These are phyloP conservation scores for Coprinopsis sp. DNA, from an alignment of 768 basidiomycete species.

Conservation along the genomic window DNA sequence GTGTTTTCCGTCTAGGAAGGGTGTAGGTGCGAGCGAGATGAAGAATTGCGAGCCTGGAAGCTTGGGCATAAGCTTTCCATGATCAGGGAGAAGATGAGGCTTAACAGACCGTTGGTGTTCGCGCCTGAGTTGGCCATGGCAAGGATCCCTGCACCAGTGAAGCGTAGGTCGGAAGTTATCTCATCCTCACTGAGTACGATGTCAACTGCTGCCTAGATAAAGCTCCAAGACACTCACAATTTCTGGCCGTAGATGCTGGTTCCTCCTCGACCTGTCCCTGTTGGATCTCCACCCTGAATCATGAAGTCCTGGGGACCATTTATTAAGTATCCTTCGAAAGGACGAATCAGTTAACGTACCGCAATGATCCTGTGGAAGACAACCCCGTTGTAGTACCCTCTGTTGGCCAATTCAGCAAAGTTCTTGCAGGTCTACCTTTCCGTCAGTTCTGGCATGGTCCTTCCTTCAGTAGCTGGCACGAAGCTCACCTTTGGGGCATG, in stretches of 20 bases:
- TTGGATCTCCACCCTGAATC: conserved; percentile 95
- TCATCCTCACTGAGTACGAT: conserved; percentile 69
- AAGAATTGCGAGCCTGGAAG: conserved; percentile 90
- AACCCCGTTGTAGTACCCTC: conserved; percentile 89
- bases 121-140: conserved; percentile 98
- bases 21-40: conserved; percentile 78
- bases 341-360: conserved; percentile 36
- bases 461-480: conserved; percentile 2
- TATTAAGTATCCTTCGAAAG: conserved; percentile 2
- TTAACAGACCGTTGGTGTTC: conserved; percentile 69
- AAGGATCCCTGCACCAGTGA: conserved; percentile 94
- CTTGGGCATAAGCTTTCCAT: conserved; percentile 7
- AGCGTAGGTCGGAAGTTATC: conserved; percentile 83
- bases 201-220: conserved; percentile 1
- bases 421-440: conserved; percentile 82
- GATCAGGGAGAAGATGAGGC: background rate
- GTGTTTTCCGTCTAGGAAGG: conserved; percentile 80
- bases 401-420: conserved; percentile 85
- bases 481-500: conserved; percentile 68
- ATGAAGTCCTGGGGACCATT: conserved; percentile 75
- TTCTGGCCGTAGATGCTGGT: conserved; percentile 86
- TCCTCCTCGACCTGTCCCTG: conserved; percentile 90
- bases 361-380: conserved; percentile 90
- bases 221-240: conserved; percentile 69
- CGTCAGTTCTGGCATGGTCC: conserved; percentile 15